Evolutionary conservation across 1,284 basidiomycete genomes (phyloP).

Genomic region (Leccinum solheimii): DNA sequence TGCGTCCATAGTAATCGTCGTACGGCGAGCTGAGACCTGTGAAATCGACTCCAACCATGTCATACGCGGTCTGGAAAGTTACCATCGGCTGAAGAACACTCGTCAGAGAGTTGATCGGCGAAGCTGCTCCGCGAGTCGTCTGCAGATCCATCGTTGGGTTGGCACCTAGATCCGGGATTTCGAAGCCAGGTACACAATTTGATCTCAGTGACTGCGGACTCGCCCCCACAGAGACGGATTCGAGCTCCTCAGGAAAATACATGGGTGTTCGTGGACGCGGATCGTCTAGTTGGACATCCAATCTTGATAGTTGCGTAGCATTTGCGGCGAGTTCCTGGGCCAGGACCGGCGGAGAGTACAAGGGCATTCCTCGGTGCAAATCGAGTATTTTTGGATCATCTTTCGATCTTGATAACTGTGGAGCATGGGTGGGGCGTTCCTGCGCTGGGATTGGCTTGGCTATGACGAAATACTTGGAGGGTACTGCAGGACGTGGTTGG

Average conservation of each 20-base stretch:
- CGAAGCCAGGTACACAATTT: background rate
- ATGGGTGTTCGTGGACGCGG: constrained; percentile 9
- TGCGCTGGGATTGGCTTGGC: background rate
- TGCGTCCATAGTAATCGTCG: constrained; percentile 5
- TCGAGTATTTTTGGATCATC: background rate
- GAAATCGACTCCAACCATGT: constrained; percentile 12
- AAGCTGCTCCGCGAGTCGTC: background rate
- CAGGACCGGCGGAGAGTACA: constrained; percentile 14
- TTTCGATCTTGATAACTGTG: background rate
- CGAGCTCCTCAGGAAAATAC: constrained; percentile 19
- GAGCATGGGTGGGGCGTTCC: background rate
- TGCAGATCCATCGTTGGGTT: background rate
- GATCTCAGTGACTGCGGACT: background rate
- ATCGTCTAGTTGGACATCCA: constrained; percentile 1
- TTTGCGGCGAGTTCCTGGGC: background rate
- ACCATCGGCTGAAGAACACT: constrained; percentile 7
- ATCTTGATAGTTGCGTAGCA: background rate
- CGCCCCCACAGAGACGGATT: background rate
- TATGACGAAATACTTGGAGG: constrained; percentile 26
- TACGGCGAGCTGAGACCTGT: constrained; percentile 12
- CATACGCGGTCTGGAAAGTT: constrained; percentile 14
- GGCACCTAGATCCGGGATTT: background rate
- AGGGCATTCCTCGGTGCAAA: constrained; percentile 8
- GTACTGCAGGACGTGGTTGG: background rate
- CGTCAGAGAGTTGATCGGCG: constrained; percentile 7